Conservation (phyloP, 1,284 basidiomycete genomes). For the Cryptococcus sp. region DNA sequence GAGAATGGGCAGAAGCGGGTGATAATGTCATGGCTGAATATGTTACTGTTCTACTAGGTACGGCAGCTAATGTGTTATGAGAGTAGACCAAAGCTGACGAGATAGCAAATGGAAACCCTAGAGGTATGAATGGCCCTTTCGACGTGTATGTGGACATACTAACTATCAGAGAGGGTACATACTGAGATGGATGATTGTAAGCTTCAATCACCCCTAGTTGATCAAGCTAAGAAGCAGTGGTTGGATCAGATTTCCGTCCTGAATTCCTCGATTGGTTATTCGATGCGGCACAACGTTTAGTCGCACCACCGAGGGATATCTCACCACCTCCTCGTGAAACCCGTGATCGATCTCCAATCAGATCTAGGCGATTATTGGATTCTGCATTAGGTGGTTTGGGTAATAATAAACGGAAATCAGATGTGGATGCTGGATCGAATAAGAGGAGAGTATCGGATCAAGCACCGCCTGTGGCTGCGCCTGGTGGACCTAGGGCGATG, state of each 20-base stretch:
- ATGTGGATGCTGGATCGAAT: slow-evolving; percentile 12
- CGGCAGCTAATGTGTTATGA: slow-evolving; percentile 9
- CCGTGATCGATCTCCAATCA: slow-evolving; percentile 3
- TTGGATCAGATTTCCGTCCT: slow-evolving; percentile 24
- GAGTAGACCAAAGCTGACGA: not conserved
- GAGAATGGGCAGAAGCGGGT: slow-evolving; percentile 45
- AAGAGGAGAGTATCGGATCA: slow-evolving; percentile 21
- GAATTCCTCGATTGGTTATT: slow-evolving; percentile 44
- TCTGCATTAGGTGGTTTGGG: slow-evolving; percentile 19
- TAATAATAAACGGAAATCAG: slow-evolving; percentile 20
- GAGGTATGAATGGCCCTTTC: slow-evolving; percentile 22
- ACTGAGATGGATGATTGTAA: slow-evolving; percentile 39
- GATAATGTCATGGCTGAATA: slow-evolving; percentile 47
- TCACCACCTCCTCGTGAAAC: slow-evolving; percentile 1
- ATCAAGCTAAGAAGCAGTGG: slow-evolving; percentile 10
- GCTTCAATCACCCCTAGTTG: not conserved
- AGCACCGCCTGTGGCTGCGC: slow-evolving; percentile 3
- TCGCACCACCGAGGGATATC: slow-evolving; percentile 4
- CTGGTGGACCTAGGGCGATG: slow-evolving; percentile 14
- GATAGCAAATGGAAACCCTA: slow-evolving; percentile 35
- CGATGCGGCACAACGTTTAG: slow-evolving; percentile 14
- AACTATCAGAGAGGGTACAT: slow-evolving; percentile 31
- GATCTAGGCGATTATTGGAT: slow-evolving; percentile 13
- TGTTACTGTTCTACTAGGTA: slow-evolving; percentile 40
- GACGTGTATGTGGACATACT: too few relatives aligned